Percentiles rank a stretch among this genome's conserved stretches.
These are phyloP conservation scores for Pseudozyma flocculosa DNA, from an alignment of 1,284 basidiomycete species.

Conservation along the genomic window DNA sequence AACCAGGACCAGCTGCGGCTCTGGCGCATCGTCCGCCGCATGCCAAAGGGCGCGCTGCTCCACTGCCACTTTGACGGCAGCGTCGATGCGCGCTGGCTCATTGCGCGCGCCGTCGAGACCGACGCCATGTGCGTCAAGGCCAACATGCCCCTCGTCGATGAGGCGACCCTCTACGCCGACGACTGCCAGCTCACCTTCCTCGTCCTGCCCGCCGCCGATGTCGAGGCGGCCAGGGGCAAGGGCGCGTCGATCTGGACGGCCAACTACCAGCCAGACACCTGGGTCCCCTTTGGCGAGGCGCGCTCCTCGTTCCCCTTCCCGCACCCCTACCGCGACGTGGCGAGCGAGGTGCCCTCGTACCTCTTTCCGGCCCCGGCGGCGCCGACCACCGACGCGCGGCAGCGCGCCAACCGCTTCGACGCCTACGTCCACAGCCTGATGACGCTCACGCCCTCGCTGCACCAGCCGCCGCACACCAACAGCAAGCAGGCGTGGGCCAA, in stretches of 20 bases:
- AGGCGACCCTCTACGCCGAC: conserved; percentile 21
- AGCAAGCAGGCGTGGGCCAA: conserved; percentile 45
- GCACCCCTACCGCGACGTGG: conserved; percentile 15
- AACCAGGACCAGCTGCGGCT: not conserved
- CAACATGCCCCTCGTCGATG: conserved; percentile 12
- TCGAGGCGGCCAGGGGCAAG: not conserved
- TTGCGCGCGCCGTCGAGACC: conserved; percentile 18
- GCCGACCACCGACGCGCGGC: not conserved
- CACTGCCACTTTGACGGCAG: conserved; percentile 52
- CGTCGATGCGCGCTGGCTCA: conserved; percentile 34
- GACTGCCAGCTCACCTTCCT: conserved; percentile 27
- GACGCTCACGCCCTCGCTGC: conserved; percentile 37
- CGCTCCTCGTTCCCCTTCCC: conserved; percentile 26
- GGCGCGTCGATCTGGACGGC: conserved; percentile 15
- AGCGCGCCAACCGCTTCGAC: conserved; percentile 22
- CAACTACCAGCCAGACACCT: conserved; percentile 26
- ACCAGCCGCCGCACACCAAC: conserved; percentile 15
- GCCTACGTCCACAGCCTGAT: conserved; percentile 38
- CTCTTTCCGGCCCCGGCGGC: conserved; percentile 2
- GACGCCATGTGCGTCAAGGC: conserved; percentile 33
- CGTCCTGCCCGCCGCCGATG: conserved; percentile 11
- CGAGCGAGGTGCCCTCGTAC: conserved; percentile 10
- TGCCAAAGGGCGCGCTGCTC: conserved; percentile 44
- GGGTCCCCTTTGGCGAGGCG: conserved; percentile 29
- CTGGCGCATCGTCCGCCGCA: conserved; percentile 17